These are phyloP conservation scores for Alternaria gaisen DNA, from an alignment of 2,329 filamentous ascomycete species.

Conservation along the genomic window DNA sequence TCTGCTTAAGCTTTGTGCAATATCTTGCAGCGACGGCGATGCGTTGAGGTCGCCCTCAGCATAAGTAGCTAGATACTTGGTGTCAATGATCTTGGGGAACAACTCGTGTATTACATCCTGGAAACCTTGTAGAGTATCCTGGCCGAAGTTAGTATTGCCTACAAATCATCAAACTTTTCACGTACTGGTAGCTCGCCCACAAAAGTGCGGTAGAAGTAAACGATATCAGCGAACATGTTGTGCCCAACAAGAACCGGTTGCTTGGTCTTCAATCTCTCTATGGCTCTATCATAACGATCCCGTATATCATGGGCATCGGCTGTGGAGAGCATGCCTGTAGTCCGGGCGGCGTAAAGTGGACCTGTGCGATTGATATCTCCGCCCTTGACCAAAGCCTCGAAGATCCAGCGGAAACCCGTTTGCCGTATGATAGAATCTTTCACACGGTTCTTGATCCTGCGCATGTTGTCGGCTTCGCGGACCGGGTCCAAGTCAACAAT, in stretches of 20 bases:
- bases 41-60: slow-evolving; percentile 63
- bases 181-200: slow-evolving; percentile 62
- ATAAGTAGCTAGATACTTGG: slow-evolving; percentile 70
- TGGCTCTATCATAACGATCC: slow-evolving; percentile 51
- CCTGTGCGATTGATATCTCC: slow-evolving; percentile 51
- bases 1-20: slow-evolving; percentile 54
- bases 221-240: slow-evolving; percentile 71
- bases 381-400: slow-evolving; percentile 56
- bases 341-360: slow-evolving; percentile 46
- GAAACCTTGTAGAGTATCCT: slow-evolving; percentile 62
- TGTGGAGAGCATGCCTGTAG: slow-evolving; percentile 46
- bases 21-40: slow-evolving; percentile 58
- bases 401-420: slow-evolving; percentile 61
- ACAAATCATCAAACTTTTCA: not conserved
- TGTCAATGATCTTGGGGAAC: slow-evolving; percentile 68
- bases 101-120: slow-evolving; percentile 59
- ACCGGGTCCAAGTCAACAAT: slow-evolving; percentile 54
- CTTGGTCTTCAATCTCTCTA: slow-evolving; percentile 55
- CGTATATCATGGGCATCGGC: slow-evolving; percentile 48
- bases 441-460: slow-evolving; percentile 48
- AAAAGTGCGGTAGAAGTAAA: slow-evolving; percentile 71
- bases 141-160: not conserved
- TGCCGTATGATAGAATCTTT: slow-evolving; percentile 55
- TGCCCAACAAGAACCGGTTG: slow-evolving; percentile 68
- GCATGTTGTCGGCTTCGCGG: slow-evolving; percentile 54